A percentile compares a stretch with the other conserved stretches of the same genome.
Conservation (phyloP, 176 grass and related monocot species). For the Tillandsia fasciculata region DNA sequence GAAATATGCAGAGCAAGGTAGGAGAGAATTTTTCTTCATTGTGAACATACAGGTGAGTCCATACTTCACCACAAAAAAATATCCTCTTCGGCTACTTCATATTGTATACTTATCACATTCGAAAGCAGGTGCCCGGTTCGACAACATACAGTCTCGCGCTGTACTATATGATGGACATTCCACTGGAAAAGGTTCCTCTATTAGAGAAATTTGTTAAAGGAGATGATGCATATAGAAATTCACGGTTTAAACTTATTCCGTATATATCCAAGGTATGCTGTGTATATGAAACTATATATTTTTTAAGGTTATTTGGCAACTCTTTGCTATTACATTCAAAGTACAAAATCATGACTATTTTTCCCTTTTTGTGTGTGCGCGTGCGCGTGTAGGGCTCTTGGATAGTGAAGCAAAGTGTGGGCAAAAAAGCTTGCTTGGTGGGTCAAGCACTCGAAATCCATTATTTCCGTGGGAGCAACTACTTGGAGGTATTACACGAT, state of each 20-base stretch:
- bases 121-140: slow-evolving; percentile 73
- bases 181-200: slow-evolving; percentile 77
- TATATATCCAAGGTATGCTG: slow-evolving; percentile 80
- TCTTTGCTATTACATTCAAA: not conserved
- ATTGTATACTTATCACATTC: slow-evolving; percentile 2
- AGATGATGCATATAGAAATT: slow-evolving; percentile 94
- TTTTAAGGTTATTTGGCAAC: not conserved
- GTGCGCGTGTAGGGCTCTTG: slow-evolving; percentile 62
- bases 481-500: slow-evolving; percentile 61
- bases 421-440: slow-evolving; percentile 92
- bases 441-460: slow-evolving; percentile 92
- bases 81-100: not conserved
- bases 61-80: not conserved
- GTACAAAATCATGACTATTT: not conserved
- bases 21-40: slow-evolving; percentile 86
- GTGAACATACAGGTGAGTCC: slow-evolving; percentile 83
- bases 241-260: slow-evolving; percentile 98
- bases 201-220: slow-evolving; percentile 86
- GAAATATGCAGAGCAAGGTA: slow-evolving; percentile 83
- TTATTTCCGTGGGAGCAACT: slow-evolving; percentile 94
- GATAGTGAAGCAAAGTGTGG: slow-evolving; percentile 99
- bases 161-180: slow-evolving; percentile 95
- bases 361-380: not conserved
- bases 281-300: slow-evolving; percentile 11
- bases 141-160: slow-evolving; percentile 89